These are phyloP conservation scores for Elaeis oleifera DNA, from an alignment of 202 grass and related monocot genomes.

Conservation along the genomic window DNA sequence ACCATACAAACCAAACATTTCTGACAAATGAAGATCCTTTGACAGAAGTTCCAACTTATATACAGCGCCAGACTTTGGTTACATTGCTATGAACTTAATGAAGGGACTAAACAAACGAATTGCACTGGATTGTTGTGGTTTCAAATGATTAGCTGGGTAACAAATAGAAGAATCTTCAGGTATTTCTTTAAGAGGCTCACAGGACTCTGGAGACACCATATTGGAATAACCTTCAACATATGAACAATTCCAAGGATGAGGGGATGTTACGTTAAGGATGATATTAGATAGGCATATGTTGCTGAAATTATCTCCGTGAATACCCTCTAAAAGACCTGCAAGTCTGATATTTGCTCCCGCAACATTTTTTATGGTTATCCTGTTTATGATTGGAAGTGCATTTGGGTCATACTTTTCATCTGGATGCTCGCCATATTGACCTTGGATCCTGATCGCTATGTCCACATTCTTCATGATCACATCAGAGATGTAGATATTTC, in stretches of 20 bases:
- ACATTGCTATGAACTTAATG: constrained; percentile 32
- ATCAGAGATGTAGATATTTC: constrained; percentile 53
- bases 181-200: constrained; percentile 54
- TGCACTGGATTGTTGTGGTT: constrained; percentile 13
- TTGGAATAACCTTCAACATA: constrained; percentile 82
- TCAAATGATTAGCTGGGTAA: constrained; percentile 34
- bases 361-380: constrained; percentile 67
- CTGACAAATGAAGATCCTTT: too few relatives aligned
- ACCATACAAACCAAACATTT: too few relatives aligned
- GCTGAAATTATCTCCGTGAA: constrained; percentile 76
- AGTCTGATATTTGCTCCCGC: constrained; percentile 44
- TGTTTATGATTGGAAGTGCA: constrained; percentile 69
- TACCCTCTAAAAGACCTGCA: constrained; percentile 70
- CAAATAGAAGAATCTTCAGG: constrained; percentile 38
- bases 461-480: constrained; percentile 70
- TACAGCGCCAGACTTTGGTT: neutral
- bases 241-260: constrained; percentile 78
- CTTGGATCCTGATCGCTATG: constrained; percentile 77
- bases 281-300: constrained; percentile 86
- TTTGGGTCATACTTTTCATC: constrained; percentile 67
- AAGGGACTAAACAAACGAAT: constrained; percentile 37
- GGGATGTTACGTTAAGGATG: constrained; percentile 49
- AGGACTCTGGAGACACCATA: constrained; percentile 65
- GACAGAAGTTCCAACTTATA: too few relatives aligned
- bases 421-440: constrained; percentile 70